Evolutionary conservation across 441 rosid genomes (phyloP).

Genomic region (Gossypium davidsonii): DNA sequence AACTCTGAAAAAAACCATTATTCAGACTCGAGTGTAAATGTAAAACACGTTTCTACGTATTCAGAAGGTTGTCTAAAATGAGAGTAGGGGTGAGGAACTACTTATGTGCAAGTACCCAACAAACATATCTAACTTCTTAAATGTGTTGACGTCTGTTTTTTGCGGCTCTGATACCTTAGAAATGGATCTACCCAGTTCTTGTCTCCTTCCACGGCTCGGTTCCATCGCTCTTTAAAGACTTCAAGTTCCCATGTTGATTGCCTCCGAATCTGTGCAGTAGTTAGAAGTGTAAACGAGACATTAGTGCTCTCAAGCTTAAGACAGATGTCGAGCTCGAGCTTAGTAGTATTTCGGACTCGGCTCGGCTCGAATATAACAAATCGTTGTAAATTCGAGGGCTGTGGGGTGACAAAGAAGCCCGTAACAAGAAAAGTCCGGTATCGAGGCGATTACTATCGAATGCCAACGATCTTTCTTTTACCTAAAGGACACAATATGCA

Average conservation of each 20-base stretch:
- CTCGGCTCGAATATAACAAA: not conserved
- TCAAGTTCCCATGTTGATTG: conserved; percentile 80
- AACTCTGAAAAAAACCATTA: no score
- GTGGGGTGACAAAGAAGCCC: not conserved
- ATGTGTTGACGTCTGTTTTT: conserved; percentile 21
- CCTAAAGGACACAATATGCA: not conserved
- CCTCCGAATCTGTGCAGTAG: conserved; percentile 66
- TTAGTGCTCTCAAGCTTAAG: no score
- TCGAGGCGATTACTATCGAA: not conserved
- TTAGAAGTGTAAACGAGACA: no score
- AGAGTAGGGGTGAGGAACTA: conserved; percentile 12
- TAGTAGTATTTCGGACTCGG: no score
- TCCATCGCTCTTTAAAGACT: conserved; percentile 71
- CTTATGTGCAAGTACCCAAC: conserved; percentile 11
- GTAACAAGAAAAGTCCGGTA: not conserved
- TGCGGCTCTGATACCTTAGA: conserved; percentile 19
- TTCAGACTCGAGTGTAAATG: not conserved
- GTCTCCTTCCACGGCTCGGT: conserved; percentile 52
- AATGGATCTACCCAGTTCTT: conserved; percentile 67
- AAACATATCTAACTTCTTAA: not conserved
- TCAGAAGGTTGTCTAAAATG: not conserved
- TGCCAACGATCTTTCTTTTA: not conserved
- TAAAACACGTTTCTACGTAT: not conserved
- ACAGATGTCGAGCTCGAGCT: no score
- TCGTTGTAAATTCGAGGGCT: not conserved